phyloP scores from a whole-genome alignment of 306 rosid species.

The Prunus dulcis region DNA sequence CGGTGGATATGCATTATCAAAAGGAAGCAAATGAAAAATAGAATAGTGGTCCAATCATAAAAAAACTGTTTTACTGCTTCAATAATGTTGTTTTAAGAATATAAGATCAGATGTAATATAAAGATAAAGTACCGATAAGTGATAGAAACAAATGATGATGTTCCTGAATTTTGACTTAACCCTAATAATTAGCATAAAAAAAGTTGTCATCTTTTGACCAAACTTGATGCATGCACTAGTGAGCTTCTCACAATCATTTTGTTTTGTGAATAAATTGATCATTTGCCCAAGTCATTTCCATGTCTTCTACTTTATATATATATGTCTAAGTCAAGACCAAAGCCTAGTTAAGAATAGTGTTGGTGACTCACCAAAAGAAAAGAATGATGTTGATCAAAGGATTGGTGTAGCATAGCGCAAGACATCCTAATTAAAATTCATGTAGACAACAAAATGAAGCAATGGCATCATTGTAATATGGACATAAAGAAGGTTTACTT shows the following conservation, averaged over 20 bases:
- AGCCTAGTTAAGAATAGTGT: background rate
- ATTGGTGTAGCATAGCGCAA: too few relatives aligned
- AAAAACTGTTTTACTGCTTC: background rate
- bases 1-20: background rate
- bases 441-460: background rate
- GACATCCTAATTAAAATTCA: background rate
- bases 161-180: background rate
- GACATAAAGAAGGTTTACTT: background rate
- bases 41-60: background rate
- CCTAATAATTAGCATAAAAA: background rate
- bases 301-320: background rate
- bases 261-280: background rate
- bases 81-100: background rate
- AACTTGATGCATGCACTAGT: background rate
- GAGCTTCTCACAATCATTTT: background rate
- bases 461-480: background rate
- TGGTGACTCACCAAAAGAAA: background rate
- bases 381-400: background rate
- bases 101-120: too few relatives aligned
- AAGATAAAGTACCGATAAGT: background rate
- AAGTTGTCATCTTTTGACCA: background rate
- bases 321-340: background rate
- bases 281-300: background rate
- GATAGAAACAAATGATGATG: background rate
- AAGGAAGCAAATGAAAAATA: background rate